Evolutionary conservation across 805 yeast genomes (phyloP).

Genomic region (Aciculoconidium aculeatum): DNA sequence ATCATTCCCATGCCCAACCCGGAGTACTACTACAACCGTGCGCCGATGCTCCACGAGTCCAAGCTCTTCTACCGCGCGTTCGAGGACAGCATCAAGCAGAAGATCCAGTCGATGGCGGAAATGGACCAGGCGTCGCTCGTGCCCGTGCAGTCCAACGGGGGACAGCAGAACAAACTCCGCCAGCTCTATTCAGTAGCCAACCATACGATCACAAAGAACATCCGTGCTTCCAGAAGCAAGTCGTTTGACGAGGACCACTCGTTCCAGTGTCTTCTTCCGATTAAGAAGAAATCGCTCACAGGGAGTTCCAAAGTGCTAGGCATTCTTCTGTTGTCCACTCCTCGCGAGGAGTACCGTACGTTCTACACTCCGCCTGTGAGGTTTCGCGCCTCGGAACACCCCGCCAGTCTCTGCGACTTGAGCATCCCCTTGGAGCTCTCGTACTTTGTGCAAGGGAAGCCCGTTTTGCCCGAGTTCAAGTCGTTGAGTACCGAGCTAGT

Average conservation of each 20-base stretch:
- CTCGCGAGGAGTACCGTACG: constrained; percentile 22
- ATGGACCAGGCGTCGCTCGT: constrained; percentile 9
- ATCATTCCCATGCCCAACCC: constrained; percentile 26
- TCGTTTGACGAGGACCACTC: constrained; percentile 15
- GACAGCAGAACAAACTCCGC: constrained; percentile 17
- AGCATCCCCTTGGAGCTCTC: constrained; percentile 29
- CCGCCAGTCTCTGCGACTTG: too few relatives aligned
- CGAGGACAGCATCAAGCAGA: constrained; percentile 22
- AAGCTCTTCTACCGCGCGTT: constrained; percentile 30
- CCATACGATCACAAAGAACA: constrained; percentile 13
- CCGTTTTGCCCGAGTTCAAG: constrained; percentile 30
- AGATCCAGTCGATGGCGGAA: constrained; percentile 20
- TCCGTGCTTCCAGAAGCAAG: constrained; percentile 11
- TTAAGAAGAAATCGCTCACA: constrained; percentile 29
- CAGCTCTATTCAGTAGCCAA: constrained; percentile 27
- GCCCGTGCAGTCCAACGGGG: constrained; percentile 5
- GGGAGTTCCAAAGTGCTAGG: constrained; percentile 27
- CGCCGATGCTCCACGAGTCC: constrained; percentile 14
- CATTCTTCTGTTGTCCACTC: constrained; percentile 29
- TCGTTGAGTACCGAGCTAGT: constrained; percentile 29
- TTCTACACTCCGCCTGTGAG: constrained; percentile 29
- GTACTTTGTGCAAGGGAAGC: constrained; percentile 15
- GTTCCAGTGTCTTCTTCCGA: constrained; percentile 28
- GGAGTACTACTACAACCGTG: constrained; percentile 14
- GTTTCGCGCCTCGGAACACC: constrained; percentile 14